These are phyloP conservation scores for Babesia bigemina DNA, from an alignment of 169 alveolate species.

Conservation along the genomic window DNA sequence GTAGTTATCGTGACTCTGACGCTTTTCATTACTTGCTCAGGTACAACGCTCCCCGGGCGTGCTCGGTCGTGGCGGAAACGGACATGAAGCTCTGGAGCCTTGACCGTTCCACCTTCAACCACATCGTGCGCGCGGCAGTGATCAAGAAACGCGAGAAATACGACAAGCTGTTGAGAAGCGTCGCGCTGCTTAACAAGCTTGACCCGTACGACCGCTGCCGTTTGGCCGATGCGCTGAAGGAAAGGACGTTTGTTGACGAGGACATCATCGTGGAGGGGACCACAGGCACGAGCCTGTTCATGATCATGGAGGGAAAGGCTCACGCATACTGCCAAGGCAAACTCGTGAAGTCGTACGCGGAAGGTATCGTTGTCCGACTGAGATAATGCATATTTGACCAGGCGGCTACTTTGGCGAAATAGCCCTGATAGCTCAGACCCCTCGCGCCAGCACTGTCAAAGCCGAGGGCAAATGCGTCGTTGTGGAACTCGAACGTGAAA, in stretches of 20 bases:
- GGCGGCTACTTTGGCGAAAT: slow-evolving; percentile 98
- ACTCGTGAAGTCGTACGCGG: slow-evolving; percentile 85
- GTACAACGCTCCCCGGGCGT: slow-evolving; percentile 96
- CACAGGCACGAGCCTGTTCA: slow-evolving; percentile 90
- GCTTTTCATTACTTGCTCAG: neutral
- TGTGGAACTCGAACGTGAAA: slow-evolving; percentile 90
- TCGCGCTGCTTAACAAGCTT: slow-evolving; percentile 87
- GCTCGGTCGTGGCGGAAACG: slow-evolving; percentile 89
- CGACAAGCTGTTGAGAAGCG: slow-evolving; percentile 86
- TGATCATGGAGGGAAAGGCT: slow-evolving; percentile 92
- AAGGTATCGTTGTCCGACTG: slow-evolving; percentile 16
- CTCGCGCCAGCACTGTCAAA: slow-evolving; percentile 94
- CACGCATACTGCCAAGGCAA: slow-evolving; percentile 89
- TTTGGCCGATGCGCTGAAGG: slow-evolving; percentile 91
- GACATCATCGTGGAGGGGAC: slow-evolving; percentile 94
- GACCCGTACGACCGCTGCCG: slow-evolving; percentile 92
- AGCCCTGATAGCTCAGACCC: slow-evolving; percentile 90
- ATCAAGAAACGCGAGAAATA: slow-evolving; percentile 90
- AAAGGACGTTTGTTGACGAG: slow-evolving; percentile 83
- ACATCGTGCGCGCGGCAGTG: slow-evolving; percentile 93
- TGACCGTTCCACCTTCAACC: slow-evolving; percentile 93
- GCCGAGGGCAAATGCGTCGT: slow-evolving; percentile 82
- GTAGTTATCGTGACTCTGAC: too few species aligned
- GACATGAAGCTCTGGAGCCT: slow-evolving; percentile 89
- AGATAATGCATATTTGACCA: neutral